Evolutionary conservation across 2,329 filamentous ascomycete genomes (phyloP).

Genomic region (Xylaria sp.): DNA sequence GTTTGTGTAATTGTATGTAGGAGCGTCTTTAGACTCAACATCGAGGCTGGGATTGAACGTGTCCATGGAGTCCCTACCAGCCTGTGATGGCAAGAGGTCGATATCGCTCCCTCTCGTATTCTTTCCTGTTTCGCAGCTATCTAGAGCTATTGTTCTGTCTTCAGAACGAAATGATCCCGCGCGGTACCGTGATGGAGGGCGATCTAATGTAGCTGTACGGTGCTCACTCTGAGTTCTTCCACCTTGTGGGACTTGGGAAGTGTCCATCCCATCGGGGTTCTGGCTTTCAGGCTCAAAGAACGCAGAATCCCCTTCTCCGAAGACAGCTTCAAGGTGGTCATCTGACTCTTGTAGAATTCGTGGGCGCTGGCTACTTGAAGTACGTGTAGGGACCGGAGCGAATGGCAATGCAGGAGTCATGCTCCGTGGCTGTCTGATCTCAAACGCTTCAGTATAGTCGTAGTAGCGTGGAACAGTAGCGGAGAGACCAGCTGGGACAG

Average conservation of each 20-base stretch:
- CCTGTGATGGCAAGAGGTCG: constrained; percentile 38
- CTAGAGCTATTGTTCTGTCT: constrained; percentile 14
- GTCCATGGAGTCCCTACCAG: constrained; percentile 35
- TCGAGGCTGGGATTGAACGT: constrained; percentile 37
- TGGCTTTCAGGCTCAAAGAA: constrained; percentile 31
- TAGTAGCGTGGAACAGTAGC: constrained; percentile 48
- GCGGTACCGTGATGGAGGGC: constrained; percentile 9
- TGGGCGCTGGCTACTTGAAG: constrained; percentile 23
- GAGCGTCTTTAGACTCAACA: constrained; percentile 30
- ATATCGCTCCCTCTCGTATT: constrained; percentile 33
- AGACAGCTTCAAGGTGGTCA: constrained; percentile 27
- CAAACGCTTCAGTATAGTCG: constrained; percentile 57
- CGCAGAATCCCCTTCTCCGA: constrained; percentile 29
- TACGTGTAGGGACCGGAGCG: constrained; percentile 25
- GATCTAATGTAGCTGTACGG: constrained; percentile 5
- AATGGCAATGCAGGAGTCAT: constrained; percentile 24
- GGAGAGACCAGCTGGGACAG: constrained; percentile 20
- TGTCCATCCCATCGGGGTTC: constrained; percentile 12
- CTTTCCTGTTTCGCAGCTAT: constrained; percentile 16
- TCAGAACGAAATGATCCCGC: constrained; percentile 22
- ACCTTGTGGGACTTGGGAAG: constrained; percentile 1
- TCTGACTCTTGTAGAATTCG: constrained; percentile 31
- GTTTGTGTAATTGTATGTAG: constrained; percentile 29
- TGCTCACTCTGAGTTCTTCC: constrained; percentile 10
- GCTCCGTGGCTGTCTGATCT: constrained; percentile 33